Evolutionary conservation across 306 rosid species (phyloP).

Genomic region (Astragalus membranaceus): DNA sequence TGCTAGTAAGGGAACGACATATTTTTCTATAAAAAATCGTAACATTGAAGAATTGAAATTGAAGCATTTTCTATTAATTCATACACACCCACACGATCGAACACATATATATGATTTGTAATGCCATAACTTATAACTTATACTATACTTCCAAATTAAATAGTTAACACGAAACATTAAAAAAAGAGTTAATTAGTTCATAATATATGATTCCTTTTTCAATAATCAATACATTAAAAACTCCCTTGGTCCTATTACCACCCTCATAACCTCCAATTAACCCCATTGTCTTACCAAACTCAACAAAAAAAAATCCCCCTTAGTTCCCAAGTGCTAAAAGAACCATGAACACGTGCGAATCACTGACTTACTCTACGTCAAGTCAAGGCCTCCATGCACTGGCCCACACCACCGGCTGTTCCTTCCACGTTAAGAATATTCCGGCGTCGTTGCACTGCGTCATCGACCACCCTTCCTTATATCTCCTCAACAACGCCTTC

Average conservation of each 20-base stretch:
- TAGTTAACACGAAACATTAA: background rate
- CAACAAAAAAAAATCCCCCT: background rate
- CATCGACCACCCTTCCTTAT: conserved; percentile 91
- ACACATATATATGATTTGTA: background rate
- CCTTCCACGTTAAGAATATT: conserved; percentile 84
- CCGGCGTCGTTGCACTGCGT: conserved; percentile 59
- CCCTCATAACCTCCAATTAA: background rate
- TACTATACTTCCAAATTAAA: background rate
- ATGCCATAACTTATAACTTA: conserved; percentile 4
- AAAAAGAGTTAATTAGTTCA: conserved; percentile 25
- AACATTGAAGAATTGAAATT: background rate
- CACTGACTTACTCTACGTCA: background rate
- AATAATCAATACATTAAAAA: conserved; percentile 38
- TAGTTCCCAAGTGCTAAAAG: conserved; percentile 26
- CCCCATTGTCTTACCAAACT: conserved; percentile 25
- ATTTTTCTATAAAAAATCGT: background rate
- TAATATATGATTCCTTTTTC: conserved; percentile 28
- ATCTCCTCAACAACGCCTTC: conserved; percentile 74
- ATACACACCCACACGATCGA: background rate
- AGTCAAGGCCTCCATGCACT: conserved; percentile 85
- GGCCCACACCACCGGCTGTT: conserved; percentile 91
- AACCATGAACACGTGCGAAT: background rate
- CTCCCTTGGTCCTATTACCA: conserved; percentile 15
- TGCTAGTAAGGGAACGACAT: background rate
- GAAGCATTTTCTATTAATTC: background rate